Conservation (phyloP, 805 yeast species). For the Wickerhamiella nectarea region DNA sequence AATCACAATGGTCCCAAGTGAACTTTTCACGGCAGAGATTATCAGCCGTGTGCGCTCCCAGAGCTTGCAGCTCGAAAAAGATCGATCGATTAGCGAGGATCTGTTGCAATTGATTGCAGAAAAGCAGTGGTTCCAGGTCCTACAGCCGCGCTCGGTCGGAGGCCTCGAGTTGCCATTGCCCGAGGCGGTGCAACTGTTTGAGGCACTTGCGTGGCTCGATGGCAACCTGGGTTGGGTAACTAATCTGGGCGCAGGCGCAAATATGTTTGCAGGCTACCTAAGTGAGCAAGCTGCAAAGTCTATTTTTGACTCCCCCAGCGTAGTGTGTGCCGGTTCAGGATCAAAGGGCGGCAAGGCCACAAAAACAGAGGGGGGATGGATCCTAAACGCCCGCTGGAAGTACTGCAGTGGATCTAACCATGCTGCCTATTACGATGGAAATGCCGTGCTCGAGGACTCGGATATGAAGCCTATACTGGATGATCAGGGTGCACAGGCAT, state of each 20-base stretch:
- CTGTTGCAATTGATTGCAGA: not conserved
- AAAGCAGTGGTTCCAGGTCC: conserved; percentile 2
- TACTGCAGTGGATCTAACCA: conserved; percentile 7
- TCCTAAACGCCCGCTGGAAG: conserved; percentile 5
- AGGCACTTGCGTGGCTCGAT: conserved; percentile 3
- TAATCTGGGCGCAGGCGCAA: conserved; percentile 7
- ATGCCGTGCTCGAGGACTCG: conserved; percentile 1
- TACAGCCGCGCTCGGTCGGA: conserved; percentile 1
- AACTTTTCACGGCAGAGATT: not conserved
- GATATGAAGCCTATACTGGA: not conserved
- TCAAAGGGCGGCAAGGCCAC: conserved; percentile 1
- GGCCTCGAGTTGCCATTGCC: conserved; percentile 6
- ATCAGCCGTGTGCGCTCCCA: not conserved
- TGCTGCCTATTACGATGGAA: conserved; percentile 2
- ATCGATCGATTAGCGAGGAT: not conserved
- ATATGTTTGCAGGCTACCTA: conserved; percentile 7
- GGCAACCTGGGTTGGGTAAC: conserved; percentile 5
- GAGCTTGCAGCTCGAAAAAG: not conserved
- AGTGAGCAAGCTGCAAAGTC: not conserved
- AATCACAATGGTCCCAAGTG: too few relatives aligned
- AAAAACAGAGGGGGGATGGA: not conserved
- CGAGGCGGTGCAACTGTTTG: conserved; percentile 1
- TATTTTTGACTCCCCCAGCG: not conserved
- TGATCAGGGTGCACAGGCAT: not conserved
- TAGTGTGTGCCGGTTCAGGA: conserved; percentile 2